Evolutionary conservation across 441 rosid species (phyloP).

Genomic region (Pelargonium cotyledonis): DNA sequence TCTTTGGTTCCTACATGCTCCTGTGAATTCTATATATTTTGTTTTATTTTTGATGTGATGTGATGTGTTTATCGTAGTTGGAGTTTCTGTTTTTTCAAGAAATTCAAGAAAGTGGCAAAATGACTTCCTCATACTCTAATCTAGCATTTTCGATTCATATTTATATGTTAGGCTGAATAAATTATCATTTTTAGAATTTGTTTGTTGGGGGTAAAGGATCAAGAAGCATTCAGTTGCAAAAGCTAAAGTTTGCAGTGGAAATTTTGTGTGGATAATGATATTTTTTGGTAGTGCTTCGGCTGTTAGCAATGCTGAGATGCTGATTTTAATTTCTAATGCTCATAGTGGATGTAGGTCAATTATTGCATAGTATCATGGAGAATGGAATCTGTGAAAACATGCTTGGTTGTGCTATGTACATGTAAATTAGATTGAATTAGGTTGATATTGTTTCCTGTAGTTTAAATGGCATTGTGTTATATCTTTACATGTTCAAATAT

Average conservation of each 20-base stretch:
- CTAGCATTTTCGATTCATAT: neutral
- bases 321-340: neutral
- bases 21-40: neutral
- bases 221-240: neutral
- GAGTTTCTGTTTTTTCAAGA: too few relatives aligned
- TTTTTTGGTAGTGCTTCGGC: neutral
- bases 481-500: constrained; percentile 10
- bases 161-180: neutral
- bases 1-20: neutral
- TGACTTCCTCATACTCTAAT: too few relatives aligned
- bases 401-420: neutral
- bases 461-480: neutral
- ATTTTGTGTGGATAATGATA: neutral
- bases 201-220: too few relatives aligned
- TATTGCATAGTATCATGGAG: neutral
- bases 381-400: neutral
- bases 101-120: too few relatives aligned
- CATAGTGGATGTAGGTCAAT: neutral
- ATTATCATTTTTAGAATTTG: too few relatives aligned
- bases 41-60: neutral
- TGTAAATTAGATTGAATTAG: neutral
- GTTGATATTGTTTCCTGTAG: neutral
- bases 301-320: neutral
- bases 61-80: neutral
- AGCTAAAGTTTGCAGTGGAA: neutral